Conservation (phyloP, 1,284 basidiomycete genomes). For the Phellopilus nigrolimitatus region DNA sequence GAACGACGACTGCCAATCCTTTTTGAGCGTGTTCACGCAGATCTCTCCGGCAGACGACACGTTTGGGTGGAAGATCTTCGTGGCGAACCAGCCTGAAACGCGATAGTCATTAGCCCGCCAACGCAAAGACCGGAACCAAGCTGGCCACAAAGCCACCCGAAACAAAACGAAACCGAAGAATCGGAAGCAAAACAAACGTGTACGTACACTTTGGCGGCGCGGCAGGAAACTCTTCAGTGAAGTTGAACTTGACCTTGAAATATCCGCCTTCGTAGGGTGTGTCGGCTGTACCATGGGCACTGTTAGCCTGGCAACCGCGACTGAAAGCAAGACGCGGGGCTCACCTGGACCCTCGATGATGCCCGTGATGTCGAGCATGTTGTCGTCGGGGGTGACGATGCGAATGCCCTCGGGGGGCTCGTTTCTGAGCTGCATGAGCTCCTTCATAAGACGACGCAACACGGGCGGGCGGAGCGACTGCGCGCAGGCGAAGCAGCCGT, state of each 20-base stretch:
- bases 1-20: conserved; percentile 92
- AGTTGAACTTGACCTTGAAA: conserved; percentile 83
- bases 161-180: neutral
- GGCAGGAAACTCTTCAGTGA: conserved; percentile 86
- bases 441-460: conserved; percentile 77
- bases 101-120: conserved; percentile 2
- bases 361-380: conserved; percentile 76
- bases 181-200: conserved; percentile 1
- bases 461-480: conserved; percentile 47
- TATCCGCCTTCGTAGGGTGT: conserved; percentile 92
- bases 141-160: neutral
- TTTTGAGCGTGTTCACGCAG: conserved; percentile 96
- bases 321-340: conserved; percentile 16
- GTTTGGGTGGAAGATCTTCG: conserved; percentile 97
- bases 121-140: neutral
- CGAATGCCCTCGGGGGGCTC: conserved; percentile 87
- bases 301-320: conserved; percentile 29
- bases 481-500: neutral
- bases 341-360: conserved; percentile 77
- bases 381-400: conserved; percentile 77
- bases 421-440: conserved; percentile 72
- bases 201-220: conserved; percentile 86
- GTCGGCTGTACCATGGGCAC: conserved; percentile 48
- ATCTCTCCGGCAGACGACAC: conserved; percentile 89
- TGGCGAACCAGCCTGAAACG: conserved; percentile 73